Conservation (phyloP, 1,284 basidiomycete genomes). For the Xerocomus minutiporus region DNA sequence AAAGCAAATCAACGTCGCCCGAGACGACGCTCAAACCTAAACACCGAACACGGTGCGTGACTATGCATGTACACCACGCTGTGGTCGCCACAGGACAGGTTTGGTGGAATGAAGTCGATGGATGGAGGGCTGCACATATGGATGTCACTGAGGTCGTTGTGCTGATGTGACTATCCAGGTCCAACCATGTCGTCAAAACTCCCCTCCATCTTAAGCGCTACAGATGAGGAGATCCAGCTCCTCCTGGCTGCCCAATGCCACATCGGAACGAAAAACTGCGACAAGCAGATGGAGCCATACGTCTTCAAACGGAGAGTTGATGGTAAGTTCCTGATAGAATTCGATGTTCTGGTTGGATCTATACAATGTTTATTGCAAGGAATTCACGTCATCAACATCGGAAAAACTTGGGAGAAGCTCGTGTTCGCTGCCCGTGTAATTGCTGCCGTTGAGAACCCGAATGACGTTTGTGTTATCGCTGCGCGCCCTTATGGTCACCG, state of each 20-base stretch:
- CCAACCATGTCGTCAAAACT: constrained; percentile 77
- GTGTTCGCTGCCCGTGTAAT: constrained; percentile 93
- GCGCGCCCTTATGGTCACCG: constrained; percentile 98
- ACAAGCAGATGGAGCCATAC: constrained; percentile 98
- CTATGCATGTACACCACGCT: neutral
- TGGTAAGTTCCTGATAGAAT: constrained; percentile 51
- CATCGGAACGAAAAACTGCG: constrained; percentile 97
- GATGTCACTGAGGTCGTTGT: constrained; percentile 31
- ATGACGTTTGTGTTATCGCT: constrained; percentile 97
- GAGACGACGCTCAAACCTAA: constrained; percentile 26
- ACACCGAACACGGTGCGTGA: constrained; percentile 24
- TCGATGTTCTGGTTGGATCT: constrained; percentile 4
- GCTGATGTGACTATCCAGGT: constrained; percentile 30
- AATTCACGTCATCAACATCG: constrained; percentile 96
- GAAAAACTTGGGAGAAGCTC: constrained; percentile 99
- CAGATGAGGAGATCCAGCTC: constrained; percentile 96
- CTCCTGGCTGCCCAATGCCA: constrained; percentile 95
- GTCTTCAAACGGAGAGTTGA: constrained; percentile 96
- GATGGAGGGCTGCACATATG: constrained; percentile 28
- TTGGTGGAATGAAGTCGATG: constrained; percentile 24
- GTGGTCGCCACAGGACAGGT: constrained; percentile 19
- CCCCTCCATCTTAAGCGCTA: constrained; percentile 87
- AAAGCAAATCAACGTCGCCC: constrained; percentile 25
- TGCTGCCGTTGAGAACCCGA: constrained; percentile 94
- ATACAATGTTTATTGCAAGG: constrained; percentile 42